Percentiles rank a stretch among this genome's conserved stretches.
These are phyloP conservation scores for Entomortierella lignicola DNA, from an alignment of 192 early-diverging fungal genomes.

Conservation along the genomic window DNA sequence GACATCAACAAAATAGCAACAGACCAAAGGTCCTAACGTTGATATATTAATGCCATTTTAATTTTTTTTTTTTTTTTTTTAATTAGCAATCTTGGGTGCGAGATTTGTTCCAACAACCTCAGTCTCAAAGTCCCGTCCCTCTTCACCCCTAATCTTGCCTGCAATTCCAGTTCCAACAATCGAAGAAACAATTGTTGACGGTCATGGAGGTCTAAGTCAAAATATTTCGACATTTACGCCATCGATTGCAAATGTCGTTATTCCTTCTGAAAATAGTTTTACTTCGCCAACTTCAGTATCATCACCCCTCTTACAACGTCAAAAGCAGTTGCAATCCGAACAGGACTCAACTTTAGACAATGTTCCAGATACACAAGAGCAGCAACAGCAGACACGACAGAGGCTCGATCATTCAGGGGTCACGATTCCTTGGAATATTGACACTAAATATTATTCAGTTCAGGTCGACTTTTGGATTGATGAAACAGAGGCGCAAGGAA, in stretches of 20 bases:
- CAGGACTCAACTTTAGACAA: background rate
- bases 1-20: too few relatives aligned
- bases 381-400: constrained; percentile 1
- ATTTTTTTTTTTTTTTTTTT: constrained; percentile 2
- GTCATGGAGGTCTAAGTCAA: constrained; percentile 2
- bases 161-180: constrained; percentile 47
- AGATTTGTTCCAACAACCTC: constrained; percentile 50
- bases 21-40: background rate
- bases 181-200: constrained; percentile 28
- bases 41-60: background rate
- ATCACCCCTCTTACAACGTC: background rate
- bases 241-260: constrained; percentile 41
- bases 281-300: background rate
- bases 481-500: constrained; percentile 52
- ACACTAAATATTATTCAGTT: constrained; percentile 78
- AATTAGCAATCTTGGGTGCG: constrained; percentile 48
- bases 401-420: constrained; percentile 49
- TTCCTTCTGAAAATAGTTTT: background rate
- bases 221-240: constrained; percentile 15
- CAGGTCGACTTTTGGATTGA: constrained; percentile 75
- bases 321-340: background rate
- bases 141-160: constrained; percentile 46
- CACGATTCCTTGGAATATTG: constrained; percentile 64
- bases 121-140: constrained; percentile 38
- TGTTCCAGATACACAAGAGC: too few relatives aligned